Conservation (phyloP, 176 grass and related monocot genomes). For the Raddia guianensis region DNA sequence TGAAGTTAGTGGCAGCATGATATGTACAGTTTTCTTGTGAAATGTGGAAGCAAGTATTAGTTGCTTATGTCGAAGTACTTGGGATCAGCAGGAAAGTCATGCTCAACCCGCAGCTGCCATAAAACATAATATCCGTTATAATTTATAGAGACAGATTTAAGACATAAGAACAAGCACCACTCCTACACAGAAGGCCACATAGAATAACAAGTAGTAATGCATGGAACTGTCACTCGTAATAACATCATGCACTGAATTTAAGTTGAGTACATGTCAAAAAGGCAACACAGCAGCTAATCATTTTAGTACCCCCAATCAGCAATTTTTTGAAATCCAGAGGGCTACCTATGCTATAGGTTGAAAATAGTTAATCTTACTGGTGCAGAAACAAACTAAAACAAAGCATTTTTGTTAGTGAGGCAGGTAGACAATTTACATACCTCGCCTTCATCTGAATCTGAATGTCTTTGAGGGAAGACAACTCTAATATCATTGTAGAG, state of each 20-base stretch:
- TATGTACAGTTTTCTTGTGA: conserved; percentile 62
- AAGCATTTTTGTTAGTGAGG: background rate
- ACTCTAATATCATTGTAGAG: conserved; percentile 96
- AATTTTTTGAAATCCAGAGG: conserved; percentile 16
- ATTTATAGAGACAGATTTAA: conserved; percentile 15
- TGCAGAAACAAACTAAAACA: too few relatives aligned
- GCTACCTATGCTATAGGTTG: background rate
- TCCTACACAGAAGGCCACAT: background rate
- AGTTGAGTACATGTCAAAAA: conserved; percentile 10
- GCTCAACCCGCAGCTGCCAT: conserved; percentile 71
- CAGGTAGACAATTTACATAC: conserved; percentile 52
- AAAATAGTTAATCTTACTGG: background rate
- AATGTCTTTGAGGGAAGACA: conserved; percentile 94
- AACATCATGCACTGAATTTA: background rate
- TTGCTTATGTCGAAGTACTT: conserved; percentile 98
- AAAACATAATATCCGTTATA: conserved; percentile 27
- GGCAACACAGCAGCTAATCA: conserved; percentile 9
- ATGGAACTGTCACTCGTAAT: background rate
- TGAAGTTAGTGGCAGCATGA: conserved; percentile 42
- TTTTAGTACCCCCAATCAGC: conserved; percentile 6
- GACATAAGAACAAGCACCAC: background rate
- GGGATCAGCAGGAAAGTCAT: conserved; percentile 89
- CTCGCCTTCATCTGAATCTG: conserved; percentile 91
- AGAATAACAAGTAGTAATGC: background rate
- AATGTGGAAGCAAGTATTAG: conserved; percentile 47